A percentile compares a stretch with the other conserved stretches of the same genome.
phyloP scores from a whole-genome alignment of 495 filamentous ascomycete genomes.

The Penicillium bovifimosum region DNA sequence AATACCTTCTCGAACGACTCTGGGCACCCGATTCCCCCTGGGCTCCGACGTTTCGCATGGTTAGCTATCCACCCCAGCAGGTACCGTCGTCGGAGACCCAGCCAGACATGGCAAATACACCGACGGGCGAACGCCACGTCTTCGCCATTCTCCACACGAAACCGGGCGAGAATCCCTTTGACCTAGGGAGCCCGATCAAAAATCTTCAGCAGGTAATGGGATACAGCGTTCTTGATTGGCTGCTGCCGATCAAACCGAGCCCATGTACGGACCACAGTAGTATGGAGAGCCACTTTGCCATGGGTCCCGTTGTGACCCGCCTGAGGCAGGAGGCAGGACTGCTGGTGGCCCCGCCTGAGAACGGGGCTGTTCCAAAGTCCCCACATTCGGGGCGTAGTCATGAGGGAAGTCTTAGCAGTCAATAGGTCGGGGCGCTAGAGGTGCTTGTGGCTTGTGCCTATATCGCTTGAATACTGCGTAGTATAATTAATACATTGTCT shows the following conservation, averaged over 20 bases:
- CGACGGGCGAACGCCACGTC: slow-evolving; percentile 43
- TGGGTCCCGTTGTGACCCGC: slow-evolving; percentile 49
- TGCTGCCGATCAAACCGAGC: slow-evolving; percentile 62
- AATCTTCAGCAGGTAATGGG: slow-evolving; percentile 79
- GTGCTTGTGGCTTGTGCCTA: background rate
- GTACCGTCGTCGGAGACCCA: slow-evolving; percentile 10
- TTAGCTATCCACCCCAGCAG: slow-evolving; percentile 39
- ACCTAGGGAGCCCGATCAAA: slow-evolving; percentile 52
- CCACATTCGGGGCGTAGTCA: slow-evolving; percentile 1
- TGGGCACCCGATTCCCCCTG: slow-evolving; percentile 28
- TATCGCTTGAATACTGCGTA: background rate
- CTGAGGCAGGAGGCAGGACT: slow-evolving; percentile 46
- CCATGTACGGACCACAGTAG: slow-evolving; percentile 54
- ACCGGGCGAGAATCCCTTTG: slow-evolving; percentile 75
- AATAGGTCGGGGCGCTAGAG: background rate
- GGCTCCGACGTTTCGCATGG: slow-evolving; percentile 43
- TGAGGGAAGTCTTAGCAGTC: background rate
- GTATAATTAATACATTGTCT: background rate
- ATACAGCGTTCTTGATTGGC: slow-evolving; percentile 60
- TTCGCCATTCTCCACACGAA: slow-evolving; percentile 72
- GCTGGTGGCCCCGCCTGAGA: slow-evolving; percentile 6
- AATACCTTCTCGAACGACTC: slow-evolving; percentile 37
- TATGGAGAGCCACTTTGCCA: slow-evolving; percentile 40
- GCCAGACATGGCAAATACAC: slow-evolving; percentile 1
- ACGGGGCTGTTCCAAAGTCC: background rate